A percentile compares a stretch with the other conserved stretches of the same genome.
Conservation (phyloP, 805 yeast genomes). For the Wickerhamiella australiensis region DNA sequence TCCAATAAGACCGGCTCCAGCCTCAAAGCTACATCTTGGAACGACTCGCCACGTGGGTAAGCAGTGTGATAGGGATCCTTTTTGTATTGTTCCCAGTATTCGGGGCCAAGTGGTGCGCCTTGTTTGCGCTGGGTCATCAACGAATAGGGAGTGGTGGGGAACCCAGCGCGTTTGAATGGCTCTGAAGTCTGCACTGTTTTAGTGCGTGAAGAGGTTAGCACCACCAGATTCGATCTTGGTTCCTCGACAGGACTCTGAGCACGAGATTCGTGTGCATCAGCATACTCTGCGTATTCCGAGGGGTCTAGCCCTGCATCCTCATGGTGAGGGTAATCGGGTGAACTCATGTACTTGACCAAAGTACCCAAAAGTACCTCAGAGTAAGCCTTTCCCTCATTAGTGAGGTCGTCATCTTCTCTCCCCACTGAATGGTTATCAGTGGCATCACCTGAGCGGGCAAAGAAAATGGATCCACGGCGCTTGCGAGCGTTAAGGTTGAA, state of each 20-base stretch:
- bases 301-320: constrained; percentile 9
- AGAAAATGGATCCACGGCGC: constrained; percentile 80
- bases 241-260: constrained; percentile 5
- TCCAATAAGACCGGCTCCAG: constrained; percentile 88
- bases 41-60: constrained; percentile 84
- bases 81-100: constrained; percentile 27
- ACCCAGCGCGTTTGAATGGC: constrained; percentile 48
- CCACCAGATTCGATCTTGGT: constrained; percentile 36
- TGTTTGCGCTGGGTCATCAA: constrained; percentile 74
- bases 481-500: constrained; percentile 84
- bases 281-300: neutral
- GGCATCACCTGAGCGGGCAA: constrained; percentile 43
- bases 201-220: constrained; percentile 91
- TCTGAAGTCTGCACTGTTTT: constrained; percentile 73
- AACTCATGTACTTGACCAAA: constrained; percentile 32
- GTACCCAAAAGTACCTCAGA: constrained; percentile 53
- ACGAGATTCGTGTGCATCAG: constrained; percentile 5
- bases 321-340: constrained; percentile 13
- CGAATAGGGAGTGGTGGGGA: constrained; percentile 59
- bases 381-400: constrained; percentile 57
- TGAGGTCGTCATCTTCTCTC: constrained; percentile 70
- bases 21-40: constrained; percentile 89
- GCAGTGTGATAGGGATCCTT: constrained; percentile 88
- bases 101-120: constrained; percentile 35
- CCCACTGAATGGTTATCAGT: constrained; percentile 41